phyloP scores from a whole-genome alignment of 1,284 basidiomycete species.

The Peniophora sp. region DNA sequence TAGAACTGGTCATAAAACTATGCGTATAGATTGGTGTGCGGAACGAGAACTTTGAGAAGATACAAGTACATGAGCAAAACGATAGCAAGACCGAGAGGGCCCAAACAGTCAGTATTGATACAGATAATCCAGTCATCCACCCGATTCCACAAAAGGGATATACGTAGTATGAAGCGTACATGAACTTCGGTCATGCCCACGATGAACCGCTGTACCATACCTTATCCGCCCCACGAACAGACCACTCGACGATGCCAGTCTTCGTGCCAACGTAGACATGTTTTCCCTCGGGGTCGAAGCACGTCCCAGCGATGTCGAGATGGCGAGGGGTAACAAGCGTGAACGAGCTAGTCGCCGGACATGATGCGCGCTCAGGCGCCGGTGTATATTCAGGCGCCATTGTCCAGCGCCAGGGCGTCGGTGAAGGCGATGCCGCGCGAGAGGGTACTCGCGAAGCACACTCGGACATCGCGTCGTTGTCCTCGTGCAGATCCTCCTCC shows the following conservation, averaged over 20 bases:
- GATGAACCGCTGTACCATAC: constrained; percentile 9
- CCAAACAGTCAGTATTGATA: too few relatives aligned
- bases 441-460: constrained; percentile 33
- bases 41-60: too few relatives aligned
- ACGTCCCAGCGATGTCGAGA: constrained; percentile 62
- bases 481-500: too few relatives aligned
- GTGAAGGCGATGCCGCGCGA: constrained; percentile 34
- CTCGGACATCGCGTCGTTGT: constrained; percentile 27
- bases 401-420: constrained; percentile 15
- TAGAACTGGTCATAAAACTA: too few relatives aligned
- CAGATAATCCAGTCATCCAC: too few relatives aligned
- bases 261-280: constrained; percentile 62
- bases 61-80: too few relatives aligned
- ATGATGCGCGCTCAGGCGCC: constrained; percentile 22
- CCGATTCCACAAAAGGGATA: not conserved
- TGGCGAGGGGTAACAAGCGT: constrained; percentile 21
- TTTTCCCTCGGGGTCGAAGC: constrained; percentile 65
- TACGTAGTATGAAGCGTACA: not conserved
- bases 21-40: too few relatives aligned
- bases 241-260: constrained; percentile 33
- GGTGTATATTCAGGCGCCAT: constrained; percentile 13
- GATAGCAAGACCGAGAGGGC: too few relatives aligned
- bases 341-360: constrained; percentile 11
- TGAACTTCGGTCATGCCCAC: constrained; percentile 9
- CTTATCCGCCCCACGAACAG: constrained; percentile 11